Evolutionary conservation across 495 filamentous ascomycete species (phyloP).

Genomic region (Tuber magnatum): DNA sequence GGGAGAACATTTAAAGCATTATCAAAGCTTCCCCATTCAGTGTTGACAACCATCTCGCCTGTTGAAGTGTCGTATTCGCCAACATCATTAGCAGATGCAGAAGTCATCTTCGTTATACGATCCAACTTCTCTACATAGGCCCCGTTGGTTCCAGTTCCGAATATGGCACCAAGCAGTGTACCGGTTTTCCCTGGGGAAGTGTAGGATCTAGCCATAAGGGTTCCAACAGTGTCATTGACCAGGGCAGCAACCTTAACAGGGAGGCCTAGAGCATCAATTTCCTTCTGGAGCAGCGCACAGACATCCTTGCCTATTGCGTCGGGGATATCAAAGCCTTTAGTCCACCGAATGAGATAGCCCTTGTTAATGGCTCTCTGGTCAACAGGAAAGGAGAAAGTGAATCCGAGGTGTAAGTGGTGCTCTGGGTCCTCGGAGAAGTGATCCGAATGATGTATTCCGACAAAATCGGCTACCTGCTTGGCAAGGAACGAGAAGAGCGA

Average conservation of each 20-base stretch:
- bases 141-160: conserved; percentile 90
- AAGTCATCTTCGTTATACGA: conserved; percentile 60
- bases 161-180: conserved; percentile 84
- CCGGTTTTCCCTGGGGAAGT: conserved; percentile 80
- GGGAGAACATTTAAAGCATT: conserved; percentile 83
- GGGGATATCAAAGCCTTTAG: conserved; percentile 92
- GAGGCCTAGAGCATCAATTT: conserved; percentile 77
- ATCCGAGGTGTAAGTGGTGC: conserved; percentile 81
- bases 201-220: conserved; percentile 94
- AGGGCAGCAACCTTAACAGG: conserved; percentile 89
- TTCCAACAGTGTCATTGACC: conserved; percentile 96
- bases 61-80: conserved; percentile 72
- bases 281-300: conserved; percentile 78
- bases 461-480: conserved; percentile 80
- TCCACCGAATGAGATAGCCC: conserved; percentile 89
- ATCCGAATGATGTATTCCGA: conserved; percentile 78
- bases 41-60: conserved; percentile 94
- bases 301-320: conserved; percentile 93
- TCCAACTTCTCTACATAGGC: conserved; percentile 75
- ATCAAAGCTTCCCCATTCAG: conserved; percentile 97
- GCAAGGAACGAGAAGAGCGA: conserved; percentile 91
- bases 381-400: conserved; percentile 97
- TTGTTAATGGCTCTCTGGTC: conserved; percentile 89
- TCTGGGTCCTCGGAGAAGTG: conserved; percentile 73
- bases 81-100: conserved; percentile 22